Base-by-base conservation (phyloP, 192 early-diverging fungal species). In the Mortierella alpina region DNA sequence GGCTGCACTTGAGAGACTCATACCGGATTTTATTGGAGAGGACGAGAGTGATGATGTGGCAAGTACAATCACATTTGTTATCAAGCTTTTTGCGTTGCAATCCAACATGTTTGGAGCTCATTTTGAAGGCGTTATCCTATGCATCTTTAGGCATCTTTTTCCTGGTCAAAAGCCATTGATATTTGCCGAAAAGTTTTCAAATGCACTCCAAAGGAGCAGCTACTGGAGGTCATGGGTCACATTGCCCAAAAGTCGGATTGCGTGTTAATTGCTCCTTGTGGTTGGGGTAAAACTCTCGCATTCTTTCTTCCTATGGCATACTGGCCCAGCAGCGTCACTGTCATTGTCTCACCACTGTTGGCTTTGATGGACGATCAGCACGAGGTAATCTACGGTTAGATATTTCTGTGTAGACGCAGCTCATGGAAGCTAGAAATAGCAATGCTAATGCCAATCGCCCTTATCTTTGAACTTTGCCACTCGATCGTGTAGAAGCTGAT, bases 281-380 rank as follows among this genome's bases (percentile, higher is more conserved):
- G 62, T 22, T 72, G 70, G 70, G 62, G 62, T 23, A 72, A 72
- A 50, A 64, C 61, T 18, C 54, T 64, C 14, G 70, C 62, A 14
- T 72, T 63, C 47, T 64, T 72, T 41, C 62, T 72, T 46, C 61
- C 70, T 64, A 57, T 72, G 62, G 54, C 15, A 51, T 41, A 17
- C 39, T 72, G 62, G 61, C 62, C 70, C 20, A 0, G 7, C 0
- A 0, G 45, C 14, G 41, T 59, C 14, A 65, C 13, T 15, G 61
- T 17, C 54, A 50, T 72, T 10, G 58, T 72, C 55, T 72, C 70
- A 9, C 70, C 70, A 58, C 52, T 64, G 11, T 49, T 64, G 58
- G 42, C 70, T 64, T 64, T 58, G 22, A 72, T 65, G 70, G 14
- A 64, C 12, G 70, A 72, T 63, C 70, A 72, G 54, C 69, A 42